These are phyloP conservation scores for Isabelozyma pseudorhagii DNA, from an alignment of 805 yeast genomes.

Conservation along the genomic window DNA sequence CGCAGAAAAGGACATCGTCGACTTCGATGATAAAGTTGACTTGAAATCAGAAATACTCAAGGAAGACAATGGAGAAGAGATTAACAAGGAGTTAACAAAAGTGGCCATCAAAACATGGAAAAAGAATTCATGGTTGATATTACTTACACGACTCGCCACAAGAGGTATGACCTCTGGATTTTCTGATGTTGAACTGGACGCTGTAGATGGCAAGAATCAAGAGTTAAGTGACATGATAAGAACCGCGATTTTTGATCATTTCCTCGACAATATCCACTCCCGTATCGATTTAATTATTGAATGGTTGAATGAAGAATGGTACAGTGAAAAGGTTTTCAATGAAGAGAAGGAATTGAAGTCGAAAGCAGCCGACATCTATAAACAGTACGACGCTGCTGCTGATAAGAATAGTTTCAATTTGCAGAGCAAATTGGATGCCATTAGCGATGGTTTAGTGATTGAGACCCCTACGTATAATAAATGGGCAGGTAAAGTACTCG, in stretches of 20 bases:
- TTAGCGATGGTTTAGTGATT: slow-evolving; percentile 12
- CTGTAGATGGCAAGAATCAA: slow-evolving; percentile 7
- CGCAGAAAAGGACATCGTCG: slow-evolving; percentile 30
- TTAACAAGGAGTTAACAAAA: slow-evolving; percentile 53
- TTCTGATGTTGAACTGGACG: slow-evolving; percentile 14
- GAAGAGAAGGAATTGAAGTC: slow-evolving; percentile 24
- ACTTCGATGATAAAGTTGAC: slow-evolving; percentile 9
- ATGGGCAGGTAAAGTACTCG: slow-evolving; percentile 73
- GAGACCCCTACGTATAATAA: slow-evolving; percentile 53
- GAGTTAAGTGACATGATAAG: slow-evolving; percentile 62
- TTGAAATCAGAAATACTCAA: slow-evolving; percentile 6
- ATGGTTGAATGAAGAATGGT: slow-evolving; percentile 97
- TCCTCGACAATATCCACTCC: slow-evolving; percentile 66
- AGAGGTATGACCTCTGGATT: slow-evolving; percentile 56
- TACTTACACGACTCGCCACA: slow-evolving; percentile 75
- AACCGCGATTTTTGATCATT: slow-evolving; percentile 66
- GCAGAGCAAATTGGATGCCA: slow-evolving; percentile 6
- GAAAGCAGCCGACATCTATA: slow-evolving; percentile 15
- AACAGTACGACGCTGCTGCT: slow-evolving; percentile 11
- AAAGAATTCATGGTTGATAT: slow-evolving; percentile 70
- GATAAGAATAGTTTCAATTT: not conserved
- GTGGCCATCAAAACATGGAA: slow-evolving; percentile 51
- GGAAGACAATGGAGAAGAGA: slow-evolving; percentile 19
- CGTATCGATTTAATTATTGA: slow-evolving; percentile 75
- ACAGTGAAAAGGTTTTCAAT: slow-evolving; percentile 48